Conservation (phyloP, 208 protist genomes). For the Phytomonas francai region DNA sequence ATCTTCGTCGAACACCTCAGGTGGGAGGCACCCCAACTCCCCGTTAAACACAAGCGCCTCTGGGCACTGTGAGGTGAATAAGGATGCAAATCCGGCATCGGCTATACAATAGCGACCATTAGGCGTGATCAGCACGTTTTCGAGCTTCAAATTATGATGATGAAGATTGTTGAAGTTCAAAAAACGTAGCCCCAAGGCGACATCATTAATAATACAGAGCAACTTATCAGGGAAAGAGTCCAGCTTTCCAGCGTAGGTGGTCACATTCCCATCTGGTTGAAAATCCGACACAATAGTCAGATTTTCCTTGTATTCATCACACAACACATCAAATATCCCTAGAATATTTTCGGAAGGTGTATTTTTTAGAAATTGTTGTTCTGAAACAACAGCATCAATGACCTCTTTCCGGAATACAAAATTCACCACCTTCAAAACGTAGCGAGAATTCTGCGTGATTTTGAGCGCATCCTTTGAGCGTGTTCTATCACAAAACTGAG, state of each 20-base stretch:
- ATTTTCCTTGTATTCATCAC: constrained; percentile 70
- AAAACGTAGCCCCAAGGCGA: constrained; percentile 51
- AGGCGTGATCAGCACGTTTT: constrained; percentile 60
- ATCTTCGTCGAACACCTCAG: constrained; percentile 53
- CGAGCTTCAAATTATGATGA: constrained; percentile 77
- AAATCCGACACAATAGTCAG: constrained; percentile 60
- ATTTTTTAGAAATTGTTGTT: constrained; percentile 51
- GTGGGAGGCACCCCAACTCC: constrained; percentile 66
- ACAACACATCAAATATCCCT: constrained; percentile 51
- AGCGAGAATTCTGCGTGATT: neutral
- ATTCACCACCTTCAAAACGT: constrained; percentile 63
- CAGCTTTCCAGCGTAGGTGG: constrained; percentile 34
- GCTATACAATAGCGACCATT: constrained; percentile 51
- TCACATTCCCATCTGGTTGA: constrained; percentile 32
- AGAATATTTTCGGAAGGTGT: constrained; percentile 46
- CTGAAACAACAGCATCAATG: constrained; percentile 38
- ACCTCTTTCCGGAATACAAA: constrained; percentile 49
- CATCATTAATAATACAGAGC: constrained; percentile 38
- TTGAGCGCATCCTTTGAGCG: constrained; percentile 10
- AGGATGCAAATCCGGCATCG: constrained; percentile 58
- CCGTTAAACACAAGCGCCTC: constrained; percentile 81
- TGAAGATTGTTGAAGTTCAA: constrained; percentile 71
- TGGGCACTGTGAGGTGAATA: constrained; percentile 70
- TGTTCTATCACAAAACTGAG: neutral
- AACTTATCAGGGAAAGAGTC: constrained; percentile 41